These are phyloP conservation scores for Coemansia erecta DNA, from an alignment of 192 early-diverging fungal species.

Conservation along the genomic window DNA sequence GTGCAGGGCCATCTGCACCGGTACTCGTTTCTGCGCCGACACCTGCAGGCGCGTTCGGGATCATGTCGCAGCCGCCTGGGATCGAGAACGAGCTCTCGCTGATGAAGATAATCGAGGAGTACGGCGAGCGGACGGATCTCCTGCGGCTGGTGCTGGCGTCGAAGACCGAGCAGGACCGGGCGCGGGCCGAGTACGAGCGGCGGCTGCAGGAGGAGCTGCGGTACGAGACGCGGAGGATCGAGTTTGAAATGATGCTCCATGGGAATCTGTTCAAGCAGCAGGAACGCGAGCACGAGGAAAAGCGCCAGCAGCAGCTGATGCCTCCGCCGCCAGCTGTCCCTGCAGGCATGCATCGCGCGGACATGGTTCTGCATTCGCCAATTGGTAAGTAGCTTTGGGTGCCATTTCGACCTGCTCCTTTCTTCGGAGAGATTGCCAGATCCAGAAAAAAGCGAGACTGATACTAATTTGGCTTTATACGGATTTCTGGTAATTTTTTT, in stretches of 20 bases:
- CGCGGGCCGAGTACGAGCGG: conserved; percentile 47
- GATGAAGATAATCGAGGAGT: conserved; percentile 33
- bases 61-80: conserved; percentile 14
- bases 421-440: no score
- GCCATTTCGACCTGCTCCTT: no score
- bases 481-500: not conserved
- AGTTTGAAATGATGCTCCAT: conserved; percentile 54
- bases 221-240: conserved; percentile 41
- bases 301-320: conserved; percentile 30
- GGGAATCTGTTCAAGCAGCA: conserved; percentile 47
- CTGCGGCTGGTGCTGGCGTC: conserved; percentile 42
- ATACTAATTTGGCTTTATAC: no score
- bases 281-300: conserved; percentile 22
- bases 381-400: conserved; percentile 35
- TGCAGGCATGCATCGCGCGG: conserved; percentile 19
- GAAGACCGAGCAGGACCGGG: conserved; percentile 48
- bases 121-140: conserved; percentile 46
- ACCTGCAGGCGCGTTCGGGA: conserved; percentile 10
- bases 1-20: not conserved
- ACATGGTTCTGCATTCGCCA: conserved; percentile 45
- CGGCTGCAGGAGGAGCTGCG: conserved; percentile 49
- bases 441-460: no score
- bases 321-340: conserved; percentile 17
- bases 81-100: conserved; percentile 30
- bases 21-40: not conserved